Evolutionary conservation across 1,284 basidiomycete genomes (phyloP), one percentile per base, ranked within the genome.

Genomic region (Laetiporus sulphureus): DNA sequence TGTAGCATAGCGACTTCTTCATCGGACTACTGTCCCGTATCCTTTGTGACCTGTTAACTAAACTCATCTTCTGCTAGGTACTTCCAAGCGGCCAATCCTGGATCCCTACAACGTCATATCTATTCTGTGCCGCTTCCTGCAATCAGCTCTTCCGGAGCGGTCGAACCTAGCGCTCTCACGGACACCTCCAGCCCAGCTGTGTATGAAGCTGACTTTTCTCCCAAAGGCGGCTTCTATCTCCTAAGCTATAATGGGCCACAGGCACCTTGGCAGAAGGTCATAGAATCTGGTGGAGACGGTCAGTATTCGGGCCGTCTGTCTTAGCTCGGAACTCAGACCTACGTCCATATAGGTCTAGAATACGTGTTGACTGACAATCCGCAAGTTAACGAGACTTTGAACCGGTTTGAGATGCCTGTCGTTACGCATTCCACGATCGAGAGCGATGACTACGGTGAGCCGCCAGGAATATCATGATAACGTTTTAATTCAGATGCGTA

Each of bases 201-300:
- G 57, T 88, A 85, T 57, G 67, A 71, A 2, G 73, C 79, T 5
- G 69, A 65, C 42, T 95, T 96, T 67, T 93, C 91, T 0, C 89
- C 91, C 0, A 58, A 78, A 30, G 89, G 79, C 1, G 88, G 86
- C 1, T 97, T 86, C 63, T 96, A 95, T 63, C 64, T 91, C 5
- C 67, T 96, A 13, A 71, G 68, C 49, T 93, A 95, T 58, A 62
- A 70, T 30, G 94, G 94, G 0, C 95, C 94, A 5, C 72, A 73
- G 18, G 75, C 91, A 12, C 95, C 95, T 0, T 92, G 84, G 81
- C 91, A 95, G 62, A 83, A 77, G 50, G 71, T 98, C 10, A 58
- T 91, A 18, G 73, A 83, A 46, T 70, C 76, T 3, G 72, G 67
- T 40, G 78, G 84, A 41, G 61, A 71, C 33, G 65, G 86, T 83